Conservation (phyloP, 345 rosid species). For the Melastoma malabathricum region DNA sequence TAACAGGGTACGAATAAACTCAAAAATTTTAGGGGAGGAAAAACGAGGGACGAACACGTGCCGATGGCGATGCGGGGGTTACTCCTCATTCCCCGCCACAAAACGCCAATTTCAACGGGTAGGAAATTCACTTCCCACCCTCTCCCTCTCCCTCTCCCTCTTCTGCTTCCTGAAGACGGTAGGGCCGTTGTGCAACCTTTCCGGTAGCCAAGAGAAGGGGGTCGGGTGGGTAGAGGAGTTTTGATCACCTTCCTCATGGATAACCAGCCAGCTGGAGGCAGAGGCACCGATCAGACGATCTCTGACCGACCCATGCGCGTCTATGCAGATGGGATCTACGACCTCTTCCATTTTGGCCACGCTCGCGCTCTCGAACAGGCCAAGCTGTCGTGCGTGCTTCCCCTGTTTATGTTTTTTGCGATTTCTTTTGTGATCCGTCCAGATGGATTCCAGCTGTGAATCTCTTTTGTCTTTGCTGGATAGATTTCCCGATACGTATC, state of each 20-base stretch:
- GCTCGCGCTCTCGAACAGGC: conserved; percentile 96
- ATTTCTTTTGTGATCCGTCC: background rate
- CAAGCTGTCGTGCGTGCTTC: conserved; percentile 49
- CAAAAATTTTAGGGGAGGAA: no score
- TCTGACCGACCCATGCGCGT: conserved; percentile 60
- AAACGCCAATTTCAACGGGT: no score
- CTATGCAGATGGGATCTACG: conserved; percentile 98
- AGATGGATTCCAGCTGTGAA: background rate
- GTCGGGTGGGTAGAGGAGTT: no score
- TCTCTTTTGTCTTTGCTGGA: background rate
- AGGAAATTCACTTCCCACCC: no score
- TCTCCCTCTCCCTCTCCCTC: no score
- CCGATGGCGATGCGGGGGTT: no score
- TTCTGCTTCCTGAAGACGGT: no score
- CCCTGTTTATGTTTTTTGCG: conserved; percentile 1
- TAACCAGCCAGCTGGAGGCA: background rate
- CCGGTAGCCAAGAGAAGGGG: no score
- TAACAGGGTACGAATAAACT: no score
- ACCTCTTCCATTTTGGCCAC: conserved; percentile 95
- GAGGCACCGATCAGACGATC: conserved; percentile 12
- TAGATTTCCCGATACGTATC: conserved; percentile 70
- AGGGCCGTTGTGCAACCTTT: no score
- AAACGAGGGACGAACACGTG: no score
- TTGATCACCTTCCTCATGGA: background rate
- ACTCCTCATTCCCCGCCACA: no score